Base-by-base conservation (phyloP, 2,329 filamentous ascomycete species). In the Aureobasidium leucospermi region DNA sequence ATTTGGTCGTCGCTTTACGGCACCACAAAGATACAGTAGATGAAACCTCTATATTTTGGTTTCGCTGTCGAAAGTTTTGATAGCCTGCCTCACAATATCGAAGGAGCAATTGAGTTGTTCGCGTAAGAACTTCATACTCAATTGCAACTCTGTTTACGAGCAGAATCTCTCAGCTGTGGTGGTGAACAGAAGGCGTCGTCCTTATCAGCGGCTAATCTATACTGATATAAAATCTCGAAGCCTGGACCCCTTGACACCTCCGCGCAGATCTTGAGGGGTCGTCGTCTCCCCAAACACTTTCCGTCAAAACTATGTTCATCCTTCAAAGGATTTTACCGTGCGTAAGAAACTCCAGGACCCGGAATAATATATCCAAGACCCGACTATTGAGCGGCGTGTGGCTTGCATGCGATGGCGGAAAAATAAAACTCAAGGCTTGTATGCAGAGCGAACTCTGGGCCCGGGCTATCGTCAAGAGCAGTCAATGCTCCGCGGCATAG, bases 151-250 rank as follows among this genome's bases (percentile, higher is more conserved):
- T 9, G 16, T 4, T 19, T 11, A 15, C 47, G n/a, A 51, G 16
- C 31, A 11, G 15, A 10, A 34, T 28, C 38, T 51, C 13, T 36
- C 34, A 13, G 46, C 9, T 34, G n/a, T 48, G 46, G 19, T 51
- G 42, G 38, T 5, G 32, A 15, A 16, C 38, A 51, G 16, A 16
- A 39, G 13, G 32, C 34, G 48, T 39, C 34, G 46, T 49, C 16
- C 46, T 51, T 51, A 51, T 51, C 48, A 36, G 19, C 48, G 48
- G 48, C 32, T 51, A 51, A 51, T 51, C 34, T 51, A 51, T 51
- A 23, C 9, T 49, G 32, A 15, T 29, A 51, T 51, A 51, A 3
- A 13, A 19, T 10, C 29, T 19, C 28, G 31, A 51, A 51, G 48
- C 48, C 48, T 7, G 6, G 48, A 51, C 48, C 48, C 48, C 42